Conservation (phyloP, 2,329 filamentous ascomycete genomes). For the Alternaria ventricosa region DNA sequence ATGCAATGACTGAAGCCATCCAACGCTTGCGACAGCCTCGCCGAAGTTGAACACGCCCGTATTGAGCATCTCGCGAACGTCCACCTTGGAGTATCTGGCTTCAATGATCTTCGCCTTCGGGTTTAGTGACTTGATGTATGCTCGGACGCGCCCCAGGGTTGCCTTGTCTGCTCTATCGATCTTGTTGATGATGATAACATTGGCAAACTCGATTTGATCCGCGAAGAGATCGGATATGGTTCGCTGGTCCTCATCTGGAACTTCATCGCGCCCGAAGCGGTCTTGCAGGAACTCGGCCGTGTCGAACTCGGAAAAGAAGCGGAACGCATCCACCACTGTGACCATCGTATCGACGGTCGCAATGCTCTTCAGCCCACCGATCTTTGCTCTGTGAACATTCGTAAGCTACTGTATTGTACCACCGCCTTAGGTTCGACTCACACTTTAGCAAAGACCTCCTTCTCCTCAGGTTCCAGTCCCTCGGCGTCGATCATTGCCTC, state of each 20-base stretch:
- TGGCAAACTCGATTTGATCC: conserved; percentile 79
- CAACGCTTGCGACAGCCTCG: conserved; percentile 68
- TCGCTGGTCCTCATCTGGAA: conserved; percentile 69
- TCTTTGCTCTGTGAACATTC: conserved; percentile 29
- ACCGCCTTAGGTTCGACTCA: conserved; percentile 50
- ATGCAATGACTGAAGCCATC: conserved; percentile 74
- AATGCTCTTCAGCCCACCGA: conserved; percentile 69
- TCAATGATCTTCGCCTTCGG: conserved; percentile 70
- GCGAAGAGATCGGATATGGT: conserved; percentile 79
- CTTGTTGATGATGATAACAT: conserved; percentile 76
- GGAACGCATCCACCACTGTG: conserved; percentile 76
- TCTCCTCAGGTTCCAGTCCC: conserved; percentile 53
- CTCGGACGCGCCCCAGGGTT: conserved; percentile 57
- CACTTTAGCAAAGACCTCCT: conserved; percentile 56
- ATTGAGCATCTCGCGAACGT: conserved; percentile 68
- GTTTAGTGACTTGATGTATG: conserved; percentile 68
- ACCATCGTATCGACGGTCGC: conserved; percentile 74
- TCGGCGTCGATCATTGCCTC: conserved; percentile 55
- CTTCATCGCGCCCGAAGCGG: conserved; percentile 63
- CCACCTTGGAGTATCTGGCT: conserved; percentile 64
- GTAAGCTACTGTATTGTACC: neutral
- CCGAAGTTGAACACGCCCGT: conserved; percentile 71
- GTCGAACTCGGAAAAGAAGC: conserved; percentile 74
- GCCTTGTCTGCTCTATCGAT: conserved; percentile 64
- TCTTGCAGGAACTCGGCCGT: conserved; percentile 72